phyloP scores from a whole-genome alignment of 2,329 filamentous ascomycete species.

The Colletotrichum sp. region DNA sequence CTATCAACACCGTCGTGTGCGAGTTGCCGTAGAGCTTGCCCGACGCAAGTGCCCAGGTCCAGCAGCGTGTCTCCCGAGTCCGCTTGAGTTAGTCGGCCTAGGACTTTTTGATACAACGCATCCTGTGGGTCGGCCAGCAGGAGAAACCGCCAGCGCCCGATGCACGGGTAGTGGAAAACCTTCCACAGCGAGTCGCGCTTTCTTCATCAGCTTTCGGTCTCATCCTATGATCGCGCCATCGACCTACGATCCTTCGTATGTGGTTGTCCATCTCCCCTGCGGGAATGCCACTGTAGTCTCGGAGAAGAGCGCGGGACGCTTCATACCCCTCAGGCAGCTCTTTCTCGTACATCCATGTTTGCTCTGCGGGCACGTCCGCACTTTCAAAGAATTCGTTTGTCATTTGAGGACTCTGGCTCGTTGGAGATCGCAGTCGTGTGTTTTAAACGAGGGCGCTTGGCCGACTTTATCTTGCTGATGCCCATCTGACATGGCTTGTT shows the following conservation, averaged over 20 bases:
- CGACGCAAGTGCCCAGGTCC: conserved; percentile 57
- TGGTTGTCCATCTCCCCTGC: conserved; percentile 38
- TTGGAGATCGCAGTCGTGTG: neutral
- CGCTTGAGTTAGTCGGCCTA: conserved; percentile 44
- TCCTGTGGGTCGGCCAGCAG: conserved; percentile 45
- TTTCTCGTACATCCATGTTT: neutral
- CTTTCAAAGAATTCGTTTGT: neutral
- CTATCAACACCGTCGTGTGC: conserved; percentile 54
- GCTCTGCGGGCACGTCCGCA: neutral
- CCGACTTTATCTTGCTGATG: neutral
- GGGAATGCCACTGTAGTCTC: conserved; percentile 43
- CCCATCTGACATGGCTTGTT: neutral
- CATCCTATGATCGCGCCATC: conserved; percentile 6
- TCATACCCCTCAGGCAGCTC: conserved; percentile 41
- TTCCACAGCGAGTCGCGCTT: conserved; percentile 54
- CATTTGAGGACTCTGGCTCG: neutral
- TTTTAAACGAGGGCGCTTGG: neutral
- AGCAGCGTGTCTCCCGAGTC: conserved; percentile 45
- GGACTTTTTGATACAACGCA: conserved; percentile 45
- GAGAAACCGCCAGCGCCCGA: conserved; percentile 57
- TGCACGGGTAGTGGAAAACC: conserved; percentile 46
- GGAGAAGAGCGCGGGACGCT: conserved; percentile 39
- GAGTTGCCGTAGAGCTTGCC: conserved; percentile 55
- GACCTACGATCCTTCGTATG: conserved; percentile 39
- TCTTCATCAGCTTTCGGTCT: neutral